Percentiles rank a stretch among this genome's conserved stretches.
Conservation (phyloP, 225 moss, liverwort and hornwort species). For the Thuidium tamariscinum region DNA sequence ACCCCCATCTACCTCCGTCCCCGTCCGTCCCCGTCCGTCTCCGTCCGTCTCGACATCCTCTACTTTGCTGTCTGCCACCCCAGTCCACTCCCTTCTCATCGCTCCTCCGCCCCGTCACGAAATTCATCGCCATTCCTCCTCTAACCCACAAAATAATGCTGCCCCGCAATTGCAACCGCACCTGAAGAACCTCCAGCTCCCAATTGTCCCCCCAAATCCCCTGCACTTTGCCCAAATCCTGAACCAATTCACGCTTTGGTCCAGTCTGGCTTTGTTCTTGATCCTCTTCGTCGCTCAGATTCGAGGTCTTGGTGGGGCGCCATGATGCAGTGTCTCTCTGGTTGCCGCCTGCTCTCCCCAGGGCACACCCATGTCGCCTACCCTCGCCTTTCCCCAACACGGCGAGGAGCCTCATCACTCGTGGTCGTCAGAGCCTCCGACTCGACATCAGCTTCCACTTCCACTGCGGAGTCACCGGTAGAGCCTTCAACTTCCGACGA, state of each 20-base stretch:
- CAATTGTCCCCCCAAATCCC: background rate
- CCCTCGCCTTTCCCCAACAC: background rate
- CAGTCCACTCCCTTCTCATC: constrained; percentile 1
- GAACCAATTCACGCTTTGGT: background rate
- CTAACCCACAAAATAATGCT: background rate
- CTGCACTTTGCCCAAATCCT: background rate
- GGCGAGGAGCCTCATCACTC: background rate
- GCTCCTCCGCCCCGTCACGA: background rate
- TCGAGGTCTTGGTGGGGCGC: background rate
- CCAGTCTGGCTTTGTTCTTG: background rate
- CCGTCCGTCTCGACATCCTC: background rate
- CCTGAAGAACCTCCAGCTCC: background rate
- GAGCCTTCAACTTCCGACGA: background rate
- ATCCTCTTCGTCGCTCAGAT: background rate
- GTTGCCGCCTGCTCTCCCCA: constrained; percentile 20
- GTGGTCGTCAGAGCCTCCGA: constrained; percentile 17
- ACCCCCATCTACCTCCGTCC: background rate
- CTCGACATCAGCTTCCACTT: background rate
- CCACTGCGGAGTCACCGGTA: background rate
- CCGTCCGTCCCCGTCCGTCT: background rate
- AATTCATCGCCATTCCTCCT: background rate
- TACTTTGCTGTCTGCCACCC: background rate
- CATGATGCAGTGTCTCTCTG: constrained; percentile 28
- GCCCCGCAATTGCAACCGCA: background rate
- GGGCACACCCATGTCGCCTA: background rate